Conservation (phyloP, 345 rosid genomes). For the Isatis tinctoria region DNA sequence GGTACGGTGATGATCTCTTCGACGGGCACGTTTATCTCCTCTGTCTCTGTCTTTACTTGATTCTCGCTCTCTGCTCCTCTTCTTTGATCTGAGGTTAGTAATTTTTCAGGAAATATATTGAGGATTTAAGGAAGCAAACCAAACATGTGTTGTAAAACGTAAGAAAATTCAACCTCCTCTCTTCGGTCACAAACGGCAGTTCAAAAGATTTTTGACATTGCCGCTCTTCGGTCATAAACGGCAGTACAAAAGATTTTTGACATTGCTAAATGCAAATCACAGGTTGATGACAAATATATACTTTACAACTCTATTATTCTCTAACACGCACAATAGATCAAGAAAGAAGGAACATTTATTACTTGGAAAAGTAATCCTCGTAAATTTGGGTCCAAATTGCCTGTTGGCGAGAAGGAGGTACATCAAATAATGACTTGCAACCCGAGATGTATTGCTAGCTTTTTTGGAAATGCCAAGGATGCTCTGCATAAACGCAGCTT, state of each 20-base stretch:
- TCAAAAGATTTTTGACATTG: no score
- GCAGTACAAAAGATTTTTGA: slow-evolving; percentile 32
- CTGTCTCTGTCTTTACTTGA: slow-evolving; percentile 59
- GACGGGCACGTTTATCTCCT: slow-evolving; percentile 61
- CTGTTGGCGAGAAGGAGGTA: slow-evolving; percentile 99
- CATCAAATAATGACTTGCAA: slow-evolving; percentile 73
- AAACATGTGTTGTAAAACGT: neutral
- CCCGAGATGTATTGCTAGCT: slow-evolving; percentile 49
- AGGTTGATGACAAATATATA: neutral
- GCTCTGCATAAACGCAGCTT: no score
- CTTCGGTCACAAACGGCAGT: no score
- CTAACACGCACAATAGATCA: slow-evolving; percentile 57
- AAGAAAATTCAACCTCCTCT: slow-evolving; percentile 22
- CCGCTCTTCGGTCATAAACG: slow-evolving; percentile 82
- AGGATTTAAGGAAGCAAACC: neutral
- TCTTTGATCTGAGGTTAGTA: slow-evolving; percentile 58
- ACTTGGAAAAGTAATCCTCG: slow-evolving; percentile 99
- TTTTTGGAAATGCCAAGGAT: slow-evolving; percentile 30
- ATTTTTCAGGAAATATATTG: neutral
- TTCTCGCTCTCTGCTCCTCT: slow-evolving; percentile 64
- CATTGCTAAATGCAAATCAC: slow-evolving; percentile 30
- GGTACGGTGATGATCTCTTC: slow-evolving; percentile 75
- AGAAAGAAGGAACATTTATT: slow-evolving; percentile 98
- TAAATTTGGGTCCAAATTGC: slow-evolving; percentile 99
- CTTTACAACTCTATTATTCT: slow-evolving; percentile 26